phyloP scores from a whole-genome alignment of 306 rosid species.

The Acmispon strigosus region DNA sequence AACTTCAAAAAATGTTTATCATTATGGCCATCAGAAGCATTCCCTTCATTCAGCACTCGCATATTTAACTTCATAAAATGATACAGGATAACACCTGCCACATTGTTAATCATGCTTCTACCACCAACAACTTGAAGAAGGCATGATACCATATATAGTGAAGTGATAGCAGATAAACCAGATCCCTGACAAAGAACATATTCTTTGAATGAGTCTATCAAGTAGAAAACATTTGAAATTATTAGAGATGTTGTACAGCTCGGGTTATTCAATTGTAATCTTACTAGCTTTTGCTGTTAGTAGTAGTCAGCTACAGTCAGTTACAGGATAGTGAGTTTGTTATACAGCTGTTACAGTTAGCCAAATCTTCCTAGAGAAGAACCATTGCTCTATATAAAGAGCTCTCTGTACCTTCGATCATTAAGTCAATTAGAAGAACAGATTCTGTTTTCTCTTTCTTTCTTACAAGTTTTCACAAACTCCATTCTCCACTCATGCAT shows the following conservation, averaged over 20 bases:
- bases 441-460: no score
- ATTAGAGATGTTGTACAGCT: no score
- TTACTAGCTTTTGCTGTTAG: no score
- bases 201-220: constrained; percentile 21
- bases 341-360: no score
- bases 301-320: no score
- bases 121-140: constrained; percentile 85
- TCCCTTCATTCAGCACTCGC: constrained; percentile 26
- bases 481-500: neutral
- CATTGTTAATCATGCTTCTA: constrained; percentile 43
- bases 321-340: no score
- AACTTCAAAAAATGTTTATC: constrained; percentile 26
- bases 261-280: no score
- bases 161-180: constrained; percentile 50
- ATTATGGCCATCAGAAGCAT: constrained; percentile 18
- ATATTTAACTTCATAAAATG: constrained; percentile 33
- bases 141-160: constrained; percentile 52
- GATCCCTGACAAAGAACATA: constrained; percentile 39
- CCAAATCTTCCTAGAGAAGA: no score
- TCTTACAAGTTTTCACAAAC: no score
- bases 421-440: no score
- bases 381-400: no score
- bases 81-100: constrained; percentile 46
- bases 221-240: neutral
- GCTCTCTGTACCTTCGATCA: no score